Evolutionary conservation across 495 filamentous ascomycete species (phyloP).

Genomic region (Pyronema omphalodes): DNA sequence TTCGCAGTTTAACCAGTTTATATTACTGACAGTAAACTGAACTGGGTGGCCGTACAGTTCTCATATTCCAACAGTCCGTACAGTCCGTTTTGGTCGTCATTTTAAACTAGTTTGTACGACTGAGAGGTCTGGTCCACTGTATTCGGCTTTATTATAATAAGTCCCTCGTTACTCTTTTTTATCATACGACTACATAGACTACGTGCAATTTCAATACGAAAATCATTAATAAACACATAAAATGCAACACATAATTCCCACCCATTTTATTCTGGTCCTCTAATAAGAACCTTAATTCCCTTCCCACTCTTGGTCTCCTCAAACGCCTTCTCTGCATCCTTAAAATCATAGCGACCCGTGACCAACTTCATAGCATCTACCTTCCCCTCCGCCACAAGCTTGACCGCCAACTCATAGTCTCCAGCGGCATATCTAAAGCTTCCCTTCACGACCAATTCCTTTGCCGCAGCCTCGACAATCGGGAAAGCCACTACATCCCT

Average conservation of each 20-base stretch:
- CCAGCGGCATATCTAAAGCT: conserved; percentile 69
- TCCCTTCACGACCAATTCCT: conserved; percentile 65
- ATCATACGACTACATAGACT: no score
- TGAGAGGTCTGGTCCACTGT: no score
- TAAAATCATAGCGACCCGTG: conserved; percentile 50
- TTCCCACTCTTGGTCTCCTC: conserved; percentile 55
- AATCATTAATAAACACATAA: no score
- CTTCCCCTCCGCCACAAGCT: conserved; percentile 42
- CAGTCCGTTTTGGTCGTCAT: no score
- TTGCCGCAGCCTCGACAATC: conserved; percentile 59
- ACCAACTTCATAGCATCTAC: conserved; percentile 57
- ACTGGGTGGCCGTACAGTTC: no score
- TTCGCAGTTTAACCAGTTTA: no score
- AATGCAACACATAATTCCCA: not conserved
- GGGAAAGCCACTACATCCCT: conserved; percentile 59
- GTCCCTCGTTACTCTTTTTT: no score
- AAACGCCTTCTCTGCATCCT: conserved; percentile 59
- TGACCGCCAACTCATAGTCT: conserved; percentile 64
- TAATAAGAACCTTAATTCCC: conserved; percentile 73
- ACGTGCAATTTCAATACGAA: no score
- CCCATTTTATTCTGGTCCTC: conserved; percentile 38
- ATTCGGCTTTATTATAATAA: no score
- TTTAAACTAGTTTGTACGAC: no score
- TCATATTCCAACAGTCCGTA: no score
- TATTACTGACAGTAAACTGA: no score